Percentiles rank a stretch among this genome's conserved stretches.
Conservation (phyloP, 768 basidiomycete species). For the Kondoa malvinella region DNA sequence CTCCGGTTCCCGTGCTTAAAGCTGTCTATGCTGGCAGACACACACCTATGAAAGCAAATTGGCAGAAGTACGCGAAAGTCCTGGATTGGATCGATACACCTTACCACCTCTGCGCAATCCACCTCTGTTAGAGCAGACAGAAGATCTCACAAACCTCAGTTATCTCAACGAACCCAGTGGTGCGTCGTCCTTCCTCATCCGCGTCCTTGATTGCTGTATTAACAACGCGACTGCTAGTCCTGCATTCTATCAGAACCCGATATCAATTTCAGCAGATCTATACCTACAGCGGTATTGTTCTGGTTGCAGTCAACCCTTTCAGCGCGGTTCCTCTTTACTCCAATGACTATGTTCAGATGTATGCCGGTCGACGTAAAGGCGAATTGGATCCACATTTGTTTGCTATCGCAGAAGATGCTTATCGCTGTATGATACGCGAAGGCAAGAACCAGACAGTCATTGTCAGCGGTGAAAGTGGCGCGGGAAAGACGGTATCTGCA, state of each 20-base stretch:
- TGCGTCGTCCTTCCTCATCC: constrained; percentile 32
- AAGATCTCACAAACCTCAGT: constrained; percentile 92
- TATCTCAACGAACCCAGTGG: constrained; percentile 97
- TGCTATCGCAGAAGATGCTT: constrained; percentile 97
- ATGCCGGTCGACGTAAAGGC: constrained; percentile 75
- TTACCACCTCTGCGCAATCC: constrained; percentile 92
- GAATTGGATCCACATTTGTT: constrained; percentile 96
- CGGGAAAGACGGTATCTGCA: constrained; percentile 97
- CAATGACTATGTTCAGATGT: constrained; percentile 91
- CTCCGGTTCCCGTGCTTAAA: not conserved
- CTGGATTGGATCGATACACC: constrained; percentile 26
- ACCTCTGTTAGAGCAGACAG: constrained; percentile 84
- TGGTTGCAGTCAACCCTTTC: constrained; percentile 98
- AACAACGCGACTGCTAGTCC: constrained; percentile 43
- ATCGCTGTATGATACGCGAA: constrained; percentile 89
- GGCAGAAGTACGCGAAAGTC: constrained; percentile 56
- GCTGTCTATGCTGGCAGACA: constrained; percentile 33
- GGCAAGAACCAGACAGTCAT: constrained; percentile 95
- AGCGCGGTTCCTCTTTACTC: constrained; percentile 93
- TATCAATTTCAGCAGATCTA: constrained; percentile 96
- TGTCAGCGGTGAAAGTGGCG: constrained; percentile 96
- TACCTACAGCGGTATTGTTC: constrained; percentile 95
- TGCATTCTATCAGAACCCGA: constrained; percentile 91
- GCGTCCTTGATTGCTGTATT: not conserved
- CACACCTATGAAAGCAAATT: constrained; percentile 45